These are phyloP conservation scores for Aspergillus fumigatiaffinis DNA, from an alignment of 2,329 filamentous ascomycete genomes.

Conservation along the genomic window DNA sequence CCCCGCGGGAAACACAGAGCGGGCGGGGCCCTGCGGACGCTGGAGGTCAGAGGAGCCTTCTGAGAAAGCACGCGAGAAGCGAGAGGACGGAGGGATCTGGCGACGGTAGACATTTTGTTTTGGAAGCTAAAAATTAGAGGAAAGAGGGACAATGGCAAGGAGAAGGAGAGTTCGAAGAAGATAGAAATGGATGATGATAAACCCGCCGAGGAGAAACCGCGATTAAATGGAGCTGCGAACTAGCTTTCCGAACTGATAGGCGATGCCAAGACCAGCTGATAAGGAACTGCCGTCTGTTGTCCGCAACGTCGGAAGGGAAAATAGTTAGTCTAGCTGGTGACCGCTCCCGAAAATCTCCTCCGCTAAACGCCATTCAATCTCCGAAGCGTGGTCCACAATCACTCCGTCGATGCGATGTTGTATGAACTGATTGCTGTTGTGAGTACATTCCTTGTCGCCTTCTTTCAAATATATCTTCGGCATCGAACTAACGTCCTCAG, in stretches of 20 bases:
- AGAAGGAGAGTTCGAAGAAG: constrained; percentile 5
- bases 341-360: constrained; percentile 19
- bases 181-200: not conserved
- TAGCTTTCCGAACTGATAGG: constrained; percentile 26
- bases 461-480: not conserved
- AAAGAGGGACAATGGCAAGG: constrained; percentile 11
- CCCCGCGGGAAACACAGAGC: constrained; percentile 40
- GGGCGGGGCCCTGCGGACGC: constrained; percentile 28
- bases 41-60: constrained; percentile 30
- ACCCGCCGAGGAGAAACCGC: constrained; percentile 7
- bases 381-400: constrained; percentile 18
- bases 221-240: constrained; percentile 23
- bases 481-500: constrained; percentile 46
- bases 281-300: constrained; percentile 11
- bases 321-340: not conserved
- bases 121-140: constrained; percentile 8
- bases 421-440: constrained; percentile 98
- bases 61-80: constrained; percentile 35
- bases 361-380: constrained; percentile 14
- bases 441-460: constrained; percentile 35
- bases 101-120: constrained; percentile 36
- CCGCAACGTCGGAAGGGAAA: constrained; percentile 3
- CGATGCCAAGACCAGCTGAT: constrained; percentile 26
- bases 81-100: constrained; percentile 34
- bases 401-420: constrained; percentile 61